phyloP scores from a whole-genome alignment of 257 asterid genomes.

The Echites panduratus region DNA sequence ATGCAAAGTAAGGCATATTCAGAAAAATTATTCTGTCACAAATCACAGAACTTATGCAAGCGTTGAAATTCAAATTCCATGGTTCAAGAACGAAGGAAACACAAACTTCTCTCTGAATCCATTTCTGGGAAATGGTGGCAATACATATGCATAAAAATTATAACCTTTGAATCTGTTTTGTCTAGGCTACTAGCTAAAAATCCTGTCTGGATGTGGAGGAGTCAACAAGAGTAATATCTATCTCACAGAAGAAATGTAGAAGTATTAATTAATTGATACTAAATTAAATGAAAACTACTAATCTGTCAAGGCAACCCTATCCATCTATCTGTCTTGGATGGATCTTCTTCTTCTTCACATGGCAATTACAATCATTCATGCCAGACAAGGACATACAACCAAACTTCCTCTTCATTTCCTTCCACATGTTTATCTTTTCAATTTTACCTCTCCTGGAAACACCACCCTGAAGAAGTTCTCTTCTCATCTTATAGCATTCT shows the following conservation, averaged over 20 bases:
- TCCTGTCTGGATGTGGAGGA: neutral
- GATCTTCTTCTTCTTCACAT: constrained; percentile 59
- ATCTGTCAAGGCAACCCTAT: neutral
- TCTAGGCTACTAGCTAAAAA: neutral
- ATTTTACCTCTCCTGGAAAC: constrained; percentile 9
- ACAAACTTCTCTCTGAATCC: too few species aligned
- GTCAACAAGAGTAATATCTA: too few species aligned
- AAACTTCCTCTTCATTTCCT: constrained; percentile 80
- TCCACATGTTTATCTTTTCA: constrained; percentile 58
- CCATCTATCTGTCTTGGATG: constrained; percentile 47
- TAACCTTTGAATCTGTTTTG: neutral
- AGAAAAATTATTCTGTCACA: too few species aligned
- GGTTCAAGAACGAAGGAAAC: too few species aligned
- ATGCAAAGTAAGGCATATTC: too few species aligned
- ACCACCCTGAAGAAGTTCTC: constrained; percentile 44
- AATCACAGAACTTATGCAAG: too few species aligned
- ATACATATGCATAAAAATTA: too few species aligned
- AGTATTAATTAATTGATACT: neutral
- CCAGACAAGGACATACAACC: constrained; percentile 43
- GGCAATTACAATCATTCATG: constrained; percentile 48
- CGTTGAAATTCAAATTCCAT: too few species aligned
- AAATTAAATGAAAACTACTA: neutral
- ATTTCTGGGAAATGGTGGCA: too few species aligned
- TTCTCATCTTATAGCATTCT: constrained; percentile 50
- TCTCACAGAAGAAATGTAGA: neutral